Conservation (phyloP, 768 basidiomycete genomes). For the Russula olivacea region DNA sequence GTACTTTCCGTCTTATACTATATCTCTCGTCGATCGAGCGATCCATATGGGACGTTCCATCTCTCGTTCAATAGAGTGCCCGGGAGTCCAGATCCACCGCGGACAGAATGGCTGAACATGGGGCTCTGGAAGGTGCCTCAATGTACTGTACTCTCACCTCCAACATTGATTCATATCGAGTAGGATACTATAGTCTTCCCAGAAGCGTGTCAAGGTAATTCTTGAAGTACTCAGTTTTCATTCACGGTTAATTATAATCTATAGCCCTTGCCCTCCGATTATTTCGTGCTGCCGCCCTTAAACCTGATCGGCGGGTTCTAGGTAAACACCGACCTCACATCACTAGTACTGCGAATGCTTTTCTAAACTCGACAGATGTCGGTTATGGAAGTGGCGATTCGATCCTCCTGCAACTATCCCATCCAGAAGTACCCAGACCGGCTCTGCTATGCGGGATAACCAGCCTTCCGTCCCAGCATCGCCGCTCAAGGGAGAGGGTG, state of each 20-base stretch:
- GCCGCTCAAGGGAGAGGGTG: constrained; percentile 42
- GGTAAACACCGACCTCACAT: constrained; percentile 36
- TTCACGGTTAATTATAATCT: background rate
- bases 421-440: constrained; percentile 43
- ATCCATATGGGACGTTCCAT: constrained; percentile 59
- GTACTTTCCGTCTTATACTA: background rate
- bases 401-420: constrained; percentile 46
- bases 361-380: constrained; percentile 42
- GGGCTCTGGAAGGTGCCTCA: constrained; percentile 56
- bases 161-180: background rate
- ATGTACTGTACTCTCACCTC: background rate
- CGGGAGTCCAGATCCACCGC: constrained; percentile 34
- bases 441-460: constrained; percentile 52
- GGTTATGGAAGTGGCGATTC: constrained; percentile 68
- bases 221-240: background rate
- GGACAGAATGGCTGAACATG: constrained; percentile 68
- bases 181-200: constrained; percentile 49
- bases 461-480: constrained; percentile 43
- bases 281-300: constrained; percentile 38
- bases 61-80: constrained; percentile 44
- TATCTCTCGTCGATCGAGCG: constrained; percentile 24
- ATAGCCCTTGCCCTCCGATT: constrained; percentile 49
- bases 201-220: constrained; percentile 52
- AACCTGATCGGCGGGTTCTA: constrained; percentile 43
- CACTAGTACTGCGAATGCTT: background rate